phyloP scores from a whole-genome alignment of 73 alveolate species.

The Symbiodinium pilosum region DNA sequence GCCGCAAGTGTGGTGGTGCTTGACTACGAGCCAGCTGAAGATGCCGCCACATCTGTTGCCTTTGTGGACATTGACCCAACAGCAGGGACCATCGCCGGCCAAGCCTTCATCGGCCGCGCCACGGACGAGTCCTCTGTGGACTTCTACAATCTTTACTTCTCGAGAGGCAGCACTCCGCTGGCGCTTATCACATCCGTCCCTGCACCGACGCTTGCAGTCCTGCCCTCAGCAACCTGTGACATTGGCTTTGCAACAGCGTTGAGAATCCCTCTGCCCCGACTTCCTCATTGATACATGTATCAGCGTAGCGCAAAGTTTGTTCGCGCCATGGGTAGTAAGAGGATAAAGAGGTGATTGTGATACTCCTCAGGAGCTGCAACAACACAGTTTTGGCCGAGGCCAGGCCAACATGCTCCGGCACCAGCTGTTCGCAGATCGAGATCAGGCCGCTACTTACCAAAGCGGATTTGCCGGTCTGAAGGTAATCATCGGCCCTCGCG shows the following conservation, averaged over 20 bases:
- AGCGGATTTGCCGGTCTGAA: too few relatives aligned
- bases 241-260: too few relatives aligned
- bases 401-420: constrained; percentile 54
- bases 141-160: constrained; percentile 56
- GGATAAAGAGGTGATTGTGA: too few relatives aligned
- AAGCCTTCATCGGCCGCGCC: constrained; percentile 15
- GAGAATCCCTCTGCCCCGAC: too few relatives aligned
- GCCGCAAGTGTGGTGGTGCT: constrained; percentile 20
- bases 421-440: constrained; percentile 20
- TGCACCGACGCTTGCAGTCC: background rate
- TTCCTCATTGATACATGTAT: too few relatives aligned
- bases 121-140: constrained; percentile 43
- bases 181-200: constrained; percentile 13
- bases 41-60: background rate
- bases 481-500: too few relatives aligned
- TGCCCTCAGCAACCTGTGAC: background rate
- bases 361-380: too few relatives aligned
- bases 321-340: too few relatives aligned
- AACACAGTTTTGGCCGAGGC: background rate
- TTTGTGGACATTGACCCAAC: constrained; percentile 17
- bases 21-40: constrained; percentile 61
- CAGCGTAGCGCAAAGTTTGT: too few relatives aligned
- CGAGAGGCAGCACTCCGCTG: constrained; percentile 16
- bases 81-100: constrained; percentile 21
- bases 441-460: too few relatives aligned